Conservation (phyloP, 352 stramenopile species). For the Phytophthora sp. region DNA sequence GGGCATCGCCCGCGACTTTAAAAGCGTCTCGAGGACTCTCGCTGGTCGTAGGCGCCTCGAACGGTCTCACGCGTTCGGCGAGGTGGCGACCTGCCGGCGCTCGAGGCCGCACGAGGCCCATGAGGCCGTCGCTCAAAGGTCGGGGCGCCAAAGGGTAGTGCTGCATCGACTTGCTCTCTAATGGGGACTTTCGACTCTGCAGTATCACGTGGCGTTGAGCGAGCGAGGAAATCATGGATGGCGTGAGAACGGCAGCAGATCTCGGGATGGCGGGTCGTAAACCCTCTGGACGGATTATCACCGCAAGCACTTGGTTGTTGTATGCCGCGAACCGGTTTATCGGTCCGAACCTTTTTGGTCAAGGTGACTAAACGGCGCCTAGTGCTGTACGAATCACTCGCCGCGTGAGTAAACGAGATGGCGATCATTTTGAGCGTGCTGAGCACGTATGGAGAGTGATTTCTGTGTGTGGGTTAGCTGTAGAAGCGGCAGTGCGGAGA, state of each 20-base stretch:
- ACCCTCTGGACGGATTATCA: neutral
- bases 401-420: no score
- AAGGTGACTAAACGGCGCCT: constrained; percentile 25
- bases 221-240: constrained; percentile 4
- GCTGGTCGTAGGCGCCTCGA: neutral
- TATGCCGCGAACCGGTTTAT: neutral
- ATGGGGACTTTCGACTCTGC: constrained; percentile 9
- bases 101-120: neutral
- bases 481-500: no score
- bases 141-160: neutral
- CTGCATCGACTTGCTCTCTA: constrained; percentile 12
- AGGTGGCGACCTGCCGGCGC: neutral
- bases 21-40: neutral
- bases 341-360: neutral
- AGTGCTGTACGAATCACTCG: no score
- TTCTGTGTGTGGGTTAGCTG: no score
- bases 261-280: constrained; percentile 15
- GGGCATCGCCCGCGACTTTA: neutral
- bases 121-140: constrained; percentile 3
- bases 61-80: neutral
- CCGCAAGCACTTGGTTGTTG: constrained; percentile 5
- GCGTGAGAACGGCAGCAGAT: constrained; percentile 12
- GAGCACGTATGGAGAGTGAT: no score
- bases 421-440: no score
- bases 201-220: constrained; percentile 29